Evolutionary conservation across 2,329 filamentous ascomycete species (phyloP).

Genomic region (Xylariomycetidae sp.): DNA sequence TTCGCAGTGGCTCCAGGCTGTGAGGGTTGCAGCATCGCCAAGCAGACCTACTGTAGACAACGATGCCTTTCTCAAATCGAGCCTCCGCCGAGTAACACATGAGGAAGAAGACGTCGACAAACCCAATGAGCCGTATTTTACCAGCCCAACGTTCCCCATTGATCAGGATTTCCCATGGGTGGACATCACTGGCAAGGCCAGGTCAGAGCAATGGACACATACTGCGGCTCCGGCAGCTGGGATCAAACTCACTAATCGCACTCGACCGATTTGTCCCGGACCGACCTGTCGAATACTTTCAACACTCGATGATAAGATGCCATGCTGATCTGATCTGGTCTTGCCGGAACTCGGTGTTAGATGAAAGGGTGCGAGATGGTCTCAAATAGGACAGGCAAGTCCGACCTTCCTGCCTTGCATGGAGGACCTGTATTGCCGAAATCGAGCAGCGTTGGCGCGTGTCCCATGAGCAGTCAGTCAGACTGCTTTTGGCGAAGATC

Average conservation of each 20-base stretch:
- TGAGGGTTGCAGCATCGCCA: no score
- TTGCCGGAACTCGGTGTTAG: no score
- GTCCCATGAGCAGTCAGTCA: no score
- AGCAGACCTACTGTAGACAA: conserved; percentile 22
- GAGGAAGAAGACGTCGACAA: conserved; percentile 28
- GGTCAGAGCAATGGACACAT: no score
- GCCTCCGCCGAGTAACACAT: conserved; percentile 27
- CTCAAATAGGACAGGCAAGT: not conserved
- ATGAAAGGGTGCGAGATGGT: no score
- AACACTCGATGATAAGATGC: conserved; percentile 28
- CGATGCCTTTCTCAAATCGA: conserved; percentile 25
- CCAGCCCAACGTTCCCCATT: conserved; percentile 26
- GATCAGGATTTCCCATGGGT: conserved; percentile 29
- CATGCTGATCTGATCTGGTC: conserved; percentile 12
- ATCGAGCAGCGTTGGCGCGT: no score
- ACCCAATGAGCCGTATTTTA: conserved; percentile 28
- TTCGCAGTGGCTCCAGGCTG: no score
- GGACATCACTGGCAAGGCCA: conserved; percentile 21
- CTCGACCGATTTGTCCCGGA: conserved; percentile 24
- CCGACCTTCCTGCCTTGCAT: not conserved
- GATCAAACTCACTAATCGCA: conserved; percentile 22
- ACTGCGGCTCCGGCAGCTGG: no score
- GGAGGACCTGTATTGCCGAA: no score
- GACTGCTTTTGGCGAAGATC: no score
- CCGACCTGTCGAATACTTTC: conserved; percentile 24